Evolutionary conservation across 1,284 basidiomycete genomes (phyloP).

Genomic region (Microbotryum silenes-acaulis): DNA sequence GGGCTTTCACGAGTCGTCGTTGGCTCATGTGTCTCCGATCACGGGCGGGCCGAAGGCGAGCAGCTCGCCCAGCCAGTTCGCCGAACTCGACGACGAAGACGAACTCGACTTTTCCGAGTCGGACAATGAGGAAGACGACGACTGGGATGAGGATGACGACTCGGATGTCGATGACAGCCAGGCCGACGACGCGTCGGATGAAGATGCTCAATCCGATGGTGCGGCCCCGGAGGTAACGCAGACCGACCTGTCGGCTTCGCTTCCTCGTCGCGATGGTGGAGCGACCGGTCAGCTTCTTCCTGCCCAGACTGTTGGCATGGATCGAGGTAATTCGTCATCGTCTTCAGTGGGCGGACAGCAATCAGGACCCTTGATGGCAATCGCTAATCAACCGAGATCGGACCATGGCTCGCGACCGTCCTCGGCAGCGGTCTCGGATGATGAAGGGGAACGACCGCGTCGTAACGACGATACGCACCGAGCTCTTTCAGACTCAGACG

Average conservation of each 20-base stretch:
- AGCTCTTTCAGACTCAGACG: background rate
- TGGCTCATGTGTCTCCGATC: background rate
- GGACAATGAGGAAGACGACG: conserved; percentile 12
- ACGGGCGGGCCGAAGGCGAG: background rate
- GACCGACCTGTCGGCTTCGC: too few species aligned
- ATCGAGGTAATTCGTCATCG: too few species aligned
- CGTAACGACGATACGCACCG: too few species aligned
- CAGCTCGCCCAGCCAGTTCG: background rate
- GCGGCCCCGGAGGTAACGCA: too few species aligned
- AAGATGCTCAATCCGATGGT: conserved; percentile 16
- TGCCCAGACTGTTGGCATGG: too few species aligned
- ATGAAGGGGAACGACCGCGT: background rate
- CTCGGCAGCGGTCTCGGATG: conserved; percentile 11
- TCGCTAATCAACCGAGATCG: too few species aligned
- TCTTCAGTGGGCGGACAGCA: too few species aligned
- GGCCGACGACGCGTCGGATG: conserved; percentile 19
- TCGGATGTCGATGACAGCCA: conserved; percentile 13
- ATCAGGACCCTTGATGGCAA: too few species aligned
- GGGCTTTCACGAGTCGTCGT: conserved; percentile 29
- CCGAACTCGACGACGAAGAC: conserved; percentile 12
- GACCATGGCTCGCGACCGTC: too few species aligned
- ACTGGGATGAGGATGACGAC: conserved; percentile 34
- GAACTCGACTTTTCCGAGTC: conserved; percentile 16
- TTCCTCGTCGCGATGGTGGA: too few species aligned
- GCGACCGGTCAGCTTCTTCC: too few species aligned